Base-by-base conservation (phyloP, 2,329 filamentous ascomycete species). In the Xylaria sp. region DNA sequence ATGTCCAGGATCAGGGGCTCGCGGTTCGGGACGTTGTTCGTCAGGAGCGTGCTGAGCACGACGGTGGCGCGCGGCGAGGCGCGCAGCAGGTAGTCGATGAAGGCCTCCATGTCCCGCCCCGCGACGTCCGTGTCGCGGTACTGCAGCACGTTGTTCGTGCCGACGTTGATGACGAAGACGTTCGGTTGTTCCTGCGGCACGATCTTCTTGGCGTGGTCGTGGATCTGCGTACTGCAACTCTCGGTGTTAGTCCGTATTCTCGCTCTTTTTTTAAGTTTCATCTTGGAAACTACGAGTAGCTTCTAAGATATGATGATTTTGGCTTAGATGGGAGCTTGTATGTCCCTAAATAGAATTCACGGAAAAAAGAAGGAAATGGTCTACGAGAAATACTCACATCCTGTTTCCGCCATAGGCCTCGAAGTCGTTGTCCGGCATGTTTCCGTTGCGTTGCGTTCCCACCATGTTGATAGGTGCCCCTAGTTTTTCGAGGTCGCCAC, bases 61-160 rank as follows among this genome's bases (percentile, higher is more conserved):
- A 79, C 74, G 2, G 76, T 75, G 10, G 74, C 68, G 10, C 62
- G 67, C 7, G 76, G 73, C n/a, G 75, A 75, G 0, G 72, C 59
- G 10, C 58, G 39, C 3, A 77, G 63, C 60, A 78, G 59, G 63
- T 77, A 77, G 51, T 76, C 67, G 56, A 78, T 72, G 51, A 78
- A 70, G 17, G 69, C 60, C 45, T 71, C 71, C 71, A 78, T 71
- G 22, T 75, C 61, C 25, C 61, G 44, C 29, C 74, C 73, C 1
- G 74, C 71, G 51, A 72, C 69, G 49, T 73, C 66, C 31, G 73
- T 66, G 31, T 77, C 72, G 20, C 61, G 56, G n/a, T 71, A 45
- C 39, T 77, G 76, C 22, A 76, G 68, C 11, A 74, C 74, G 55
- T 79, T 77, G 65, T 78, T 79, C 13, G 77, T 75, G 20, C 77